Base-by-base conservation (phyloP, 495 filamentous ascomycete genomes). In the Physcia stellaris region DNA sequence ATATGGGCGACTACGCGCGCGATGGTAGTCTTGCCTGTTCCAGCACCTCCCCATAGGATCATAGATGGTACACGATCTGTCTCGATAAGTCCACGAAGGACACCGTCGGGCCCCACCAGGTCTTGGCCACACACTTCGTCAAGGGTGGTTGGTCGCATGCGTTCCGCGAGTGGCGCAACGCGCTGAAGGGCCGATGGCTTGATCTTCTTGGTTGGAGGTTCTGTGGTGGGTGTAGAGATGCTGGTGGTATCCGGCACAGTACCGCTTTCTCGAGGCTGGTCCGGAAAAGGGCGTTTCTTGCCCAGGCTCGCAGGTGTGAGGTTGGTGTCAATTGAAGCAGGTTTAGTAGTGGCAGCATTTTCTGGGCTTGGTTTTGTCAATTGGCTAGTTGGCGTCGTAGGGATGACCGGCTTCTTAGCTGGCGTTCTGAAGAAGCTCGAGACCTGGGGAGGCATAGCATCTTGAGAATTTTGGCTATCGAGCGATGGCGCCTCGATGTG, bases 11-110 rank as follows among this genome's bases (percentile, higher is more conserved):
- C 80, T 6, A 92, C 83, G n/a, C 88, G 64, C 7, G 88, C 90
- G 44, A 98, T 95, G 0, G 90, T 96, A 1, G 90, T 98, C 61
- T 98, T 98, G 21, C 90, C 90, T 3, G 86, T 94, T 2, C 90
- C 90, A 1, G 87, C 79, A 7, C 73, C 70, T 13, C 90, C 90
- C 90, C 90, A 96, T 7, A 98, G 56, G 21, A 98, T 85, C 85
- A 98, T 94, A 24, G 82, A 88, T 0, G 90, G 88, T 15, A 98
- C 77, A 1, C 79, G 64, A 47, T 87, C 80, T 47, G 79, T 70
- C 54, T 95, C 83, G 49, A 98, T 88, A 28, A 98, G 64, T n/a
- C 84, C 77, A 7, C 88, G 80, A 6, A 98, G 68, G 6, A 95
- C 75, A 2, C 90, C 90, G 23, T 74, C 56, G 0, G 77, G 73